Percentiles rank a stretch among this genome's conserved stretches.
Evolutionary conservation across 371 early-diverging fungal genomes (phyloP).

Genomic region (Lichtheimia ramosa): DNA sequence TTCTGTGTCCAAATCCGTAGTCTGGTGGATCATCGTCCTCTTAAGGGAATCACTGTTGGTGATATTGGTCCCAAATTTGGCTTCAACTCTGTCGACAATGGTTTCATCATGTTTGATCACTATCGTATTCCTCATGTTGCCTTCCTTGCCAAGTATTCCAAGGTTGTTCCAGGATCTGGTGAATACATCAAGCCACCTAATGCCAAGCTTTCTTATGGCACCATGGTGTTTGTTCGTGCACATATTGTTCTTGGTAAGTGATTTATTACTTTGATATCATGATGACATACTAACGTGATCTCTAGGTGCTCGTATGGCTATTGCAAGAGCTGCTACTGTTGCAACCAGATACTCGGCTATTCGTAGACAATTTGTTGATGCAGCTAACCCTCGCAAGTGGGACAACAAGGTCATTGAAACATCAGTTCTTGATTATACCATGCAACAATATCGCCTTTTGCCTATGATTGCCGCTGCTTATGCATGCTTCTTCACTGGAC

Average conservation of each 20-base stretch:
- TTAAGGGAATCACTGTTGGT: constrained; percentile 85
- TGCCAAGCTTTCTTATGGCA: constrained; percentile 73
- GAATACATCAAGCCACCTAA: constrained; percentile 68
- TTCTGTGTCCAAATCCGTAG: constrained; percentile 90
- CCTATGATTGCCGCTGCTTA: constrained; percentile 73
- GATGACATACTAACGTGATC: background rate
- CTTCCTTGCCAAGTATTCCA: constrained; percentile 80
- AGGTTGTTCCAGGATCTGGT: constrained; percentile 67
- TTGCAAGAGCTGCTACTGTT: constrained; percentile 56
- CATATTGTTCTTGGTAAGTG: constrained; percentile 56
- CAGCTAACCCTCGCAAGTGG: constrained; percentile 44
- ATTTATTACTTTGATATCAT: background rate
- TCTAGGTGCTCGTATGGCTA: constrained; percentile 39
- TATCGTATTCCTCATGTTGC: constrained; percentile 78
- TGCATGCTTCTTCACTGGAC: constrained; percentile 71
- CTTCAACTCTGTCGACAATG: constrained; percentile 82
- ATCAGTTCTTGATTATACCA: constrained; percentile 76
- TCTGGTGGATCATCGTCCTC: constrained; percentile 68
- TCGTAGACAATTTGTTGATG: constrained; percentile 53
- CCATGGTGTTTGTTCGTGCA: constrained; percentile 76
- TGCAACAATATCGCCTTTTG: constrained; percentile 75
- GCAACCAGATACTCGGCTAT: constrained; percentile 52
- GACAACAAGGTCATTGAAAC: constrained; percentile 53
- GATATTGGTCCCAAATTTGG: constrained; percentile 94
- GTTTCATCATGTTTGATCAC: constrained; percentile 77